These are phyloP conservation scores for Neonectria hederae DNA, from an alignment of 2,329 filamentous ascomycete genomes.

Conservation along the genomic window DNA sequence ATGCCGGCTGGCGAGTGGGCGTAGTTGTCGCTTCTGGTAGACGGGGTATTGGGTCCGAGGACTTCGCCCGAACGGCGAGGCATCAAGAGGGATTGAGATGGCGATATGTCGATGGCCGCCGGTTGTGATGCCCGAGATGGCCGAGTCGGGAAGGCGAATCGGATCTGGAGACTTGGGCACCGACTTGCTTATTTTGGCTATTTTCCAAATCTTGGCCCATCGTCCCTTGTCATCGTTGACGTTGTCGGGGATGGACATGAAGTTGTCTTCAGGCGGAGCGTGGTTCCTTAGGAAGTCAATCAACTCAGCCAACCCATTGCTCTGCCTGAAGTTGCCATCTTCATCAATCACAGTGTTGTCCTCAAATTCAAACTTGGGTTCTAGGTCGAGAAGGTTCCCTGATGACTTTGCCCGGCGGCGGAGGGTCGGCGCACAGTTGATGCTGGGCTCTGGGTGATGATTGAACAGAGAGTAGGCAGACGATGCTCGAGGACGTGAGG, in stretches of 20 bases:
- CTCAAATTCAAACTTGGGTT: slow-evolving; percentile 32
- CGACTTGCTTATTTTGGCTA: slow-evolving; percentile 51
- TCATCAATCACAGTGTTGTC: slow-evolving; percentile 34
- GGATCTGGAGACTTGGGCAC: slow-evolving; percentile 43
- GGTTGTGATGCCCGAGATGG: slow-evolving; percentile 62
- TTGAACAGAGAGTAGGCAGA: slow-evolving; percentile 18
- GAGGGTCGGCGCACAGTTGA: slow-evolving; percentile 19
- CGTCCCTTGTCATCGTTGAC: slow-evolving; percentile 46
- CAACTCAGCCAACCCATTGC: slow-evolving; percentile 49
- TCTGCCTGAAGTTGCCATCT: slow-evolving; percentile 24
- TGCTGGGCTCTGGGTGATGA: slow-evolving; percentile 6
- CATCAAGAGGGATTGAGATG: slow-evolving; percentile 66
- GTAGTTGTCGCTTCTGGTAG: slow-evolving; percentile 31
- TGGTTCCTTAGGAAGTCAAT: slow-evolving; percentile 61
- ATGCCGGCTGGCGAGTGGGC: slow-evolving; percentile 31
- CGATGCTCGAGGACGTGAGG: slow-evolving; percentile 29
- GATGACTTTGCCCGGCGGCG: slow-evolving; percentile 38
- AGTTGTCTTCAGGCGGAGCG: slow-evolving; percentile 59
- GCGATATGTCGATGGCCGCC: slow-evolving; percentile 67
- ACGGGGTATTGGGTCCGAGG: slow-evolving; percentile 49
- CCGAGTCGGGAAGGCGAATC: slow-evolving; percentile 62
- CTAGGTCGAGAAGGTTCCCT: slow-evolving; percentile 33
- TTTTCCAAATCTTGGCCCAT: slow-evolving; percentile 55
- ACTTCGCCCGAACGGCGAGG: slow-evolving; percentile 53
- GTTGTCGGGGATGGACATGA: slow-evolving; percentile 57